Conservation (phyloP, 2,329 filamentous ascomycete genomes). For the Lanzia echinophila region DNA sequence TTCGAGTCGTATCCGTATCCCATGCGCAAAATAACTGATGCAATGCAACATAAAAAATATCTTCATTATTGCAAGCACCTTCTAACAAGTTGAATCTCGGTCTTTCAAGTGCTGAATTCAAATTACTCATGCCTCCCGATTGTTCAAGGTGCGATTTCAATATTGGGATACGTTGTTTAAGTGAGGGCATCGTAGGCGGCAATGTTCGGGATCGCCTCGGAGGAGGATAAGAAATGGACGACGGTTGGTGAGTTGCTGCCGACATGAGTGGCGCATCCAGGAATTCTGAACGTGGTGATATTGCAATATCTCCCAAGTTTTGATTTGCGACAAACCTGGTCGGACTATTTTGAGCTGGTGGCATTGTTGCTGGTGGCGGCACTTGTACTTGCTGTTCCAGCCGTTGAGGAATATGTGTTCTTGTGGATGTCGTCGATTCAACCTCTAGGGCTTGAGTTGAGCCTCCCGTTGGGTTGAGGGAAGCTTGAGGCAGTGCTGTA, state of each 20-base stretch:
- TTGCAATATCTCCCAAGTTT: neutral
- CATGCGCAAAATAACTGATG: constrained; percentile 60
- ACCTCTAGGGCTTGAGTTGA: neutral
- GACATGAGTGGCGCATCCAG: neutral
- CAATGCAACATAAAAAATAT: constrained; percentile 57
- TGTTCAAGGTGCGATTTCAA: constrained; percentile 24
- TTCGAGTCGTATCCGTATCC: constrained; percentile 30
- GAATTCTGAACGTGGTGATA: neutral
- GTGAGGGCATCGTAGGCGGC: constrained; percentile 15
- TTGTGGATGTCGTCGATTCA: constrained; percentile 1
- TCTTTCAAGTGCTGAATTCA: constrained; percentile 34
- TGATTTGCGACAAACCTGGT: neutral
- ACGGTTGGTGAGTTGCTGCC: neutral
- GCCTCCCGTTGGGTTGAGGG: constrained; percentile 1
- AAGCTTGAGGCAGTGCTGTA: neutral
- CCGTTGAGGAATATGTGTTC: neutral
- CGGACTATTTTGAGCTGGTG: neutral
- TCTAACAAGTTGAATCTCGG: constrained; percentile 48
- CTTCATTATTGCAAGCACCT: constrained; percentile 48
- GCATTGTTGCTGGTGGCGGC: neutral
- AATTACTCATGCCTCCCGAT: constrained; percentile 19
- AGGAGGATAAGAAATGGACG: constrained; percentile 5
- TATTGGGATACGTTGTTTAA: constrained; percentile 18
- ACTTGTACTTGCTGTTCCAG: neutral
- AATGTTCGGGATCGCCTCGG: constrained; percentile 16